Evolutionary conservation across 768 basidiomycete genomes (phyloP).

Genomic region (Serendipita sp.): DNA sequence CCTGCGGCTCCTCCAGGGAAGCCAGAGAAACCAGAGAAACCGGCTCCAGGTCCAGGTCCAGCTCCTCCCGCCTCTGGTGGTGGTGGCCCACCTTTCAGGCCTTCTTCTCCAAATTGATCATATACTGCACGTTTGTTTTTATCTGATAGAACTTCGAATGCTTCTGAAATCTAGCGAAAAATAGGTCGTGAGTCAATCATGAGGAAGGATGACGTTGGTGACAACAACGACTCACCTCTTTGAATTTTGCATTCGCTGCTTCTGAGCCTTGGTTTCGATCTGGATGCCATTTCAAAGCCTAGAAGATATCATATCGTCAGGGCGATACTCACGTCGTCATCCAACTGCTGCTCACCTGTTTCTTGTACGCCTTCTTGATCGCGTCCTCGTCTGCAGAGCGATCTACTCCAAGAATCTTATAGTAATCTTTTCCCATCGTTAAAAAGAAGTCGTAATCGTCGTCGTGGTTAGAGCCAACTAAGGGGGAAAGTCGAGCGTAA

Average conservation of each 20-base stretch:
- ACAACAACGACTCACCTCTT: constrained; percentile 43
- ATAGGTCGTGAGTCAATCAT: background rate
- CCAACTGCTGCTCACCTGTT: constrained; percentile 40
- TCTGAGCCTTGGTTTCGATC: constrained; percentile 71
- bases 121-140: constrained; percentile 70
- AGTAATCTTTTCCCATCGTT: constrained; percentile 76
- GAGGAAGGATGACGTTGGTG: background rate
- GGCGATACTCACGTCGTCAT: background rate
- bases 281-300: constrained; percentile 90
- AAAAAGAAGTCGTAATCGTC: background rate
- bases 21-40: constrained; percentile 19
- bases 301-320: constrained; percentile 2
- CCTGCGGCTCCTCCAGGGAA: constrained; percentile 22
- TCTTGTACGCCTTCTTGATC: constrained; percentile 91
- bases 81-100: constrained; percentile 54
- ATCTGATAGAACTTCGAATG: constrained; percentile 88
- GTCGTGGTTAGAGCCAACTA: background rate
- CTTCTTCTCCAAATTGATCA: constrained; percentile 91
- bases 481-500: too few relatives aligned
- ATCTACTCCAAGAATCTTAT: constrained; percentile 60
- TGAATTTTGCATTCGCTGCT: constrained; percentile 76
- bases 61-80: constrained; percentile 27
- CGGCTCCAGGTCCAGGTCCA: constrained; percentile 18
- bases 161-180: constrained; percentile 61
- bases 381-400: constrained; percentile 67